phyloP scores from a whole-genome alignment of 805 yeast species.

The Pichia cephalocereana region DNA sequence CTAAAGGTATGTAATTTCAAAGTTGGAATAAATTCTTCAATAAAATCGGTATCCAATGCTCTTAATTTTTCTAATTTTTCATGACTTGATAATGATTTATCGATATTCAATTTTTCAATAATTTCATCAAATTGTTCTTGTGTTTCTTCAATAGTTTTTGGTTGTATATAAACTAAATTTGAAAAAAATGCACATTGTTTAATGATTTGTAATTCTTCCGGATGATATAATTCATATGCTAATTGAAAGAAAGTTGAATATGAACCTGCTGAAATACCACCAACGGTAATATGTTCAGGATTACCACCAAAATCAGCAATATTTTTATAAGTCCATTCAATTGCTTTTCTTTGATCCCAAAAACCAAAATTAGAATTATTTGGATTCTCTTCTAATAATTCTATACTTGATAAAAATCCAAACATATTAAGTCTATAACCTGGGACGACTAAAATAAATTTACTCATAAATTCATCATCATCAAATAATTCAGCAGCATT shows the following conservation, averaged over 20 bases:
- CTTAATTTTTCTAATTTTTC: slow-evolving; percentile 9
- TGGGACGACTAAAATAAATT: slow-evolving; percentile 29
- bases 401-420: slow-evolving; percentile 30
- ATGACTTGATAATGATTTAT: slow-evolving; percentile 4
- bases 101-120: slow-evolving; percentile 16
- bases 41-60: slow-evolving; percentile 10
- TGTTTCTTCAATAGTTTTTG: slow-evolving; percentile 28
- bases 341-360: slow-evolving; percentile 38
- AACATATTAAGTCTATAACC: slow-evolving; percentile 34
- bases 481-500: slow-evolving; percentile 19
- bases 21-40: slow-evolving; percentile 17
- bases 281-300: slow-evolving; percentile 31
- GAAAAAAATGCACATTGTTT: slow-evolving; percentile 29
- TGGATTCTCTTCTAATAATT: slow-evolving; percentile 28
- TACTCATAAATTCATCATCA: slow-evolving; percentile 22
- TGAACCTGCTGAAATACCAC: slow-evolving; percentile 42
- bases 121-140: slow-evolving; percentile 31
- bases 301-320: slow-evolving; percentile 41
- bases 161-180: slow-evolving; percentile 30
- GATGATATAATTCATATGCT: slow-evolving; percentile 34
- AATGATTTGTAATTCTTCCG: slow-evolving; percentile 30
- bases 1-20: slow-evolving; percentile 23
- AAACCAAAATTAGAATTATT: slow-evolving; percentile 28
- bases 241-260: slow-evolving; percentile 33
- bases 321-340: slow-evolving; percentile 37